These are phyloP conservation scores for Teratosphaeria zuluensis DNA, from an alignment of 2,329 filamentous ascomycete genomes.

Conservation along the genomic window DNA sequence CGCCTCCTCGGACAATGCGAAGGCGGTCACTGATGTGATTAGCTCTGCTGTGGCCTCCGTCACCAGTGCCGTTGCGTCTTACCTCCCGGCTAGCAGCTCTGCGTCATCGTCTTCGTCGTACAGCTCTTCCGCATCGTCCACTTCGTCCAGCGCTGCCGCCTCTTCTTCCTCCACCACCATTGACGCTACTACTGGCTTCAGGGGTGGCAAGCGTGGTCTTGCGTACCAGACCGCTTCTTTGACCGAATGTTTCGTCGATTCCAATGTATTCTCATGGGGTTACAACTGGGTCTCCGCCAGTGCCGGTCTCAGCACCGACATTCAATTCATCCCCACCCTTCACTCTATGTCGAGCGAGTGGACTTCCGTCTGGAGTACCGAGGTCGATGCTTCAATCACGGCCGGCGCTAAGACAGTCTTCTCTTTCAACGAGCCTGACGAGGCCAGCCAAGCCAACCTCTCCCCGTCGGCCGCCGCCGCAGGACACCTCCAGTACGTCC, in stretches of 20 bases:
- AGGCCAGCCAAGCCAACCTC: slow-evolving; percentile 48
- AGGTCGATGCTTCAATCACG: slow-evolving; percentile 44
- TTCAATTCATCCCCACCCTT: slow-evolving; percentile 59
- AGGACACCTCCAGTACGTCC: slow-evolving; percentile 22
- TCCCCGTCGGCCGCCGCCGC: slow-evolving; percentile 42
- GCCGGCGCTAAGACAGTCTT: slow-evolving; percentile 49
- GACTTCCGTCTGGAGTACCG: slow-evolving; percentile 41
- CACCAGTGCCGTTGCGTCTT: neutral
- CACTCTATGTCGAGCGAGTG: slow-evolving; percentile 36
- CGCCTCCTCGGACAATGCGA: neutral
- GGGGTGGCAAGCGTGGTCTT: slow-evolving; percentile 52
- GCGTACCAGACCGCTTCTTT: slow-evolving; percentile 56
- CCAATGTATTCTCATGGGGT: slow-evolving; percentile 44
- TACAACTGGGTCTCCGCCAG: slow-evolving; percentile 57
- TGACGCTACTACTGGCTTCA: too few relatives aligned
- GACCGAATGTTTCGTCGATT: slow-evolving; percentile 41
- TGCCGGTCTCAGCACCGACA: slow-evolving; percentile 31
- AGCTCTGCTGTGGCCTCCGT: slow-evolving; percentile 1
- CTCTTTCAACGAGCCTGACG: slow-evolving; percentile 65
- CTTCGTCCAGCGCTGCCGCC: slow-evolving; percentile 9
- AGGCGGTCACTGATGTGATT: neutral
- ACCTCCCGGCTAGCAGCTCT: neutral
- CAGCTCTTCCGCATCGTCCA: slow-evolving; percentile 10
- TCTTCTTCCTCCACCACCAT: slow-evolving; percentile 9
- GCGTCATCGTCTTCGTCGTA: slow-evolving; percentile 12